These are phyloP conservation scores for Hyaloperonospora brassicae DNA, from an alignment of 352 stramenopile genomes.

Conservation along the genomic window DNA sequence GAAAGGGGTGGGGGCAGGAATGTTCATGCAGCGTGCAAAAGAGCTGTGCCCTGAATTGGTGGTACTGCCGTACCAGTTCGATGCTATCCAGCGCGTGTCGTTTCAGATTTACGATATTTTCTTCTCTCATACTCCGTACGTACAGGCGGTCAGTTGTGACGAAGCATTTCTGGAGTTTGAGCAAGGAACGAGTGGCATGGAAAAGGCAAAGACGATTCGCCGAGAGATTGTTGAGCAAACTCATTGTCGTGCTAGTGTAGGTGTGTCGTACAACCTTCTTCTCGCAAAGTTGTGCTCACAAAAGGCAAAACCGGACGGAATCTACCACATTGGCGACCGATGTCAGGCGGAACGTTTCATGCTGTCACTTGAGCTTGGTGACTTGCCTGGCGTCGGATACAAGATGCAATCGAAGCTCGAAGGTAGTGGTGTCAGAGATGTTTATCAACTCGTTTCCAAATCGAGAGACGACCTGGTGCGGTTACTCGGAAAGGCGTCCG, in stretches of 20 bases:
- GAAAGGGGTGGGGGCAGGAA: conserved; percentile 87
- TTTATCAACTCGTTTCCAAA: conserved; percentile 50
- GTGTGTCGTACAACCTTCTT: conserved; percentile 90
- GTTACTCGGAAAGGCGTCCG: conserved; percentile 57
- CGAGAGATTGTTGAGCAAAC: conserved; percentile 69
- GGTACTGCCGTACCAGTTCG: conserved; percentile 92
- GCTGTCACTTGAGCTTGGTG: conserved; percentile 46
- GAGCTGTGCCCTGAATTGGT: conserved; percentile 87
- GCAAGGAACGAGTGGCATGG: conserved; percentile 43
- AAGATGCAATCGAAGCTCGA: conserved; percentile 60
- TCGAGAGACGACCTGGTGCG: conserved; percentile 46
- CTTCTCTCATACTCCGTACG: conserved; percentile 76
- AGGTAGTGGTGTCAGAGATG: conserved; percentile 51
- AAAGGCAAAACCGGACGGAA: conserved; percentile 89
- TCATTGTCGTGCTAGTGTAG: conserved; percentile 88
- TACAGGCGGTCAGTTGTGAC: conserved; percentile 94
- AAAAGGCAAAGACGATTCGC: conserved; percentile 64
- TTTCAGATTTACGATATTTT: conserved; percentile 90
- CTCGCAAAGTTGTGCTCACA: conserved; percentile 91
- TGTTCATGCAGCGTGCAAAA: conserved; percentile 91
- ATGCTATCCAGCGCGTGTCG: conserved; percentile 84
- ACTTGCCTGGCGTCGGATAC: conserved; percentile 78
- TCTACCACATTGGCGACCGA: conserved; percentile 45
- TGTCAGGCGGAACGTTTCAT: conserved; percentile 59
- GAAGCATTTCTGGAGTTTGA: conserved; percentile 91